Percentiles rank a stretch among this genome's conserved stretches.
phyloP scores from a whole-genome alignment of 2,329 filamentous ascomycete genomes.

The Lachnellula subtilissima region DNA sequence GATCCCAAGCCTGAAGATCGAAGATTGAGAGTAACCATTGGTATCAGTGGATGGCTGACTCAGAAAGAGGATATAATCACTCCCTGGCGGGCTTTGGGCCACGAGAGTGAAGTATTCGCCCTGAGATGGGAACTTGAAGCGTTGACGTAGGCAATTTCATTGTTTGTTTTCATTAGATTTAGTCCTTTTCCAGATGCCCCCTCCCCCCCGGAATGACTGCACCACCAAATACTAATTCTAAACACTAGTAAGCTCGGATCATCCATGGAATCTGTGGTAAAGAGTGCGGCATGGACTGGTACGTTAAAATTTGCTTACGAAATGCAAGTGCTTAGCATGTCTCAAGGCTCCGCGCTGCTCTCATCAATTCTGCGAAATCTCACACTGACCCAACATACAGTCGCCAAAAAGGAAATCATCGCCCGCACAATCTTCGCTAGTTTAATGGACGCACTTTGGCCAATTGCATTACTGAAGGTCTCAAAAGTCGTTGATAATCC shows the following conservation, averaged over 20 bases:
- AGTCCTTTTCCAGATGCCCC: background rate
- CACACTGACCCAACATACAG: conserved; percentile 15
- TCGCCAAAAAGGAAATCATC: conserved; percentile 63
- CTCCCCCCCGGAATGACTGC: background rate
- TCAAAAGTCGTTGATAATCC: conserved; percentile 74
- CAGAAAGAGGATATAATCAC: conserved; percentile 66
- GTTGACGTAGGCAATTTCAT: conserved; percentile 41
- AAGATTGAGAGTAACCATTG: conserved; percentile 75
- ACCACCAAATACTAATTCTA: background rate
- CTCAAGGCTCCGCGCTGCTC: too few relatives aligned
- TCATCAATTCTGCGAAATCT: too few relatives aligned
- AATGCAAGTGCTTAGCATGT: too few relatives aligned
- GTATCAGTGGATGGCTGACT: conserved; percentile 75
- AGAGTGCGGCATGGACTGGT: conserved; percentile 69
- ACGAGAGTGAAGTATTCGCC: conserved; percentile 72
- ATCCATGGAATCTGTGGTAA: conserved; percentile 71
- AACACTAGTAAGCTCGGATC: conserved; percentile 60
- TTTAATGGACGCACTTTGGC: conserved; percentile 65
- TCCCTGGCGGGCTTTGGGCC: conserved; percentile 74
- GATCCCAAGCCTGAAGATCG: conserved; percentile 53
- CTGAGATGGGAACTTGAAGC: conserved; percentile 79
- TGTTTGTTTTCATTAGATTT: too few relatives aligned
- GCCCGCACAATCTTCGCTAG: conserved; percentile 59
- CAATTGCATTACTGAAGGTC: conserved; percentile 60
- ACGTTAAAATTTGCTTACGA: too few relatives aligned